Evolutionary conservation across 768 basidiomycete genomes (phyloP).

Genomic region (Psilocybe subaeruginosa): DNA sequence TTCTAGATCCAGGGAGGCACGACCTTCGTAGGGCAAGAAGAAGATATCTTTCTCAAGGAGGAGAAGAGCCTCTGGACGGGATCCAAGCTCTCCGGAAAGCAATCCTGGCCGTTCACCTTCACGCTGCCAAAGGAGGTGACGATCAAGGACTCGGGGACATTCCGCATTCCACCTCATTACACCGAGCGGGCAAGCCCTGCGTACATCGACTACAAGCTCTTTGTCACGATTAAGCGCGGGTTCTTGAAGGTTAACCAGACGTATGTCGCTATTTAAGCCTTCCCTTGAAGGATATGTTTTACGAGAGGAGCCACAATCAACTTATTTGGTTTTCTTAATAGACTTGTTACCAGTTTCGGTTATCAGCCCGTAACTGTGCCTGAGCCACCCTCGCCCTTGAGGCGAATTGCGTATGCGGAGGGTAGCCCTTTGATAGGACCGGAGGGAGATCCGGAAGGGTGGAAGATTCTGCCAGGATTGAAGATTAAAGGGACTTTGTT

Average conservation of each 20-base stretch:
- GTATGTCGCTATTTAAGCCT: conserved; percentile 31
- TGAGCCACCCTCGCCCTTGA: conserved; percentile 36
- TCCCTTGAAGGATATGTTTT: not conserved
- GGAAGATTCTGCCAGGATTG: conserved; percentile 34
- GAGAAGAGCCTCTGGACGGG: conserved; percentile 46
- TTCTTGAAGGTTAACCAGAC: conserved; percentile 51
- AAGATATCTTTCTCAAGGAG: conserved; percentile 46
- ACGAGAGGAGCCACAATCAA: not conserved
- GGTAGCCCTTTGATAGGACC: conserved; percentile 34
- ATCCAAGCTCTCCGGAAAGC: conserved; percentile 45
- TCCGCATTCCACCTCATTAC: conserved; percentile 54
- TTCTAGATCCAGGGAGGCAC: conserved; percentile 48
- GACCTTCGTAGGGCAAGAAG: conserved; percentile 60
- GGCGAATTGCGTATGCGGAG: conserved; percentile 37
- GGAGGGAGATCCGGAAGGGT: conserved; percentile 38
- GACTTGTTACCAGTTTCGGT: conserved; percentile 31
- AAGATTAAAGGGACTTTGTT: conserved; percentile 37
- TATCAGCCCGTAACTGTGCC: conserved; percentile 36
- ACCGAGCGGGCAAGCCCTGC: conserved; percentile 57
- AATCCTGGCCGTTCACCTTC: conserved; percentile 52
- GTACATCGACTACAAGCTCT: conserved; percentile 58
- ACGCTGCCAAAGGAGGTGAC: conserved; percentile 45
- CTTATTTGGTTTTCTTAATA: conserved; percentile 8
- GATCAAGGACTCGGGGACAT: conserved; percentile 37
- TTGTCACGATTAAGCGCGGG: conserved; percentile 52